These are phyloP conservation scores for Arthrobotrys iridis DNA, from an alignment of 2,329 filamentous ascomycete genomes.

Conservation along the genomic window DNA sequence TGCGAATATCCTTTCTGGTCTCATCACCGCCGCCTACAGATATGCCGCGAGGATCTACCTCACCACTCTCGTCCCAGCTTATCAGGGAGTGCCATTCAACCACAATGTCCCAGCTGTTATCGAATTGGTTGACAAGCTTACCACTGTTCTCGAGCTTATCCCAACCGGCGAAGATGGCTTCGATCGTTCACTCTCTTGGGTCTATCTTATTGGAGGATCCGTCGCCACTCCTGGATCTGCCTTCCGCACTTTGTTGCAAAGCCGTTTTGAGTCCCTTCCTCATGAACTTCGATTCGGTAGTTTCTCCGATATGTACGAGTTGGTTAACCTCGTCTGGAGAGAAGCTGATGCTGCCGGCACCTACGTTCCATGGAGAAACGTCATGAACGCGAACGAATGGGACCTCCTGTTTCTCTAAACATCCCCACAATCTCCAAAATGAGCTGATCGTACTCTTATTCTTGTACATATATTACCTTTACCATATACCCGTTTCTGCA, in stretches of 20 bases:
- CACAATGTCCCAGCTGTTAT: constrained; percentile 77
- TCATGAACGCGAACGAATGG: constrained; percentile 91
- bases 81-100: constrained; percentile 67
- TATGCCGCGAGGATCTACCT: constrained; percentile 93
- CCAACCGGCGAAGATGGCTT: constrained; percentile 83
- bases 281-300: constrained; percentile 82
- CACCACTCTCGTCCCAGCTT: constrained; percentile 89
- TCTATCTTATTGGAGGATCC: constrained; percentile 85
- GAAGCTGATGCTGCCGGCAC: constrained; percentile 72
- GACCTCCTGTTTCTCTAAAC: constrained; percentile 86
- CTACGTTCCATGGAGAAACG: constrained; percentile 89
- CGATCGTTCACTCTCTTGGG: constrained; percentile 92
- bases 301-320: constrained; percentile 80
- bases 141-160: constrained; percentile 79
- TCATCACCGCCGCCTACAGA: constrained; percentile 91
- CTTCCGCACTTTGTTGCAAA: constrained; percentile 81
- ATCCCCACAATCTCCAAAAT: neutral
- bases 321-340: constrained; percentile 84
- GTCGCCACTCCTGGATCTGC: constrained; percentile 76
- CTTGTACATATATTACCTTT: constrained; percentile 51
- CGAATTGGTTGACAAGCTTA: constrained; percentile 80
- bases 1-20: constrained; percentile 83
- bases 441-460: constrained; percentile 7
- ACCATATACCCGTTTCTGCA: constrained; percentile 50
- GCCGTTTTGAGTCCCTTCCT: constrained; percentile 78